These are phyloP conservation scores for Gnaphalium uliginosum DNA, from an alignment of 129 eudicot genomes.

Conservation along the genomic window DNA sequence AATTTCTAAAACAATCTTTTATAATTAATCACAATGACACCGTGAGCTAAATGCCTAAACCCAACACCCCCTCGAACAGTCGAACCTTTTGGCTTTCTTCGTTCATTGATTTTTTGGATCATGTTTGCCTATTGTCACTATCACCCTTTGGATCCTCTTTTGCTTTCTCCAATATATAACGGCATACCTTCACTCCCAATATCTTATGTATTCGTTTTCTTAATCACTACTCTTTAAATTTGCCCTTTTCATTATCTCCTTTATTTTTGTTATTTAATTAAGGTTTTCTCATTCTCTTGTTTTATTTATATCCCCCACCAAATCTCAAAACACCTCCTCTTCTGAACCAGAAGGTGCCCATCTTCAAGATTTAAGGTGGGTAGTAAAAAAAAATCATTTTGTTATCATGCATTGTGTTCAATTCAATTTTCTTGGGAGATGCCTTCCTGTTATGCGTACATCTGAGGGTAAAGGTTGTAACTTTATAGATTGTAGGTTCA, in stretches of 20 bases:
- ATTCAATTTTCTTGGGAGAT: slow-evolving; percentile 1
- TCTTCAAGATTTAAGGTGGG: slow-evolving; percentile 32
- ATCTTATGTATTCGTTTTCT: slow-evolving; percentile 1
- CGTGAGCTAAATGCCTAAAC: too few species aligned
- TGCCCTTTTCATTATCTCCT: slow-evolving; percentile 2
- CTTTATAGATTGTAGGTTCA: neutral
- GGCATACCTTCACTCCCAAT: slow-evolving; percentile 22
- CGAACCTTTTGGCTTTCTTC: slow-evolving; percentile 13
- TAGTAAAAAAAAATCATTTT: neutral
- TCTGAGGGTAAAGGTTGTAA: neutral
- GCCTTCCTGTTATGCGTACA: slow-evolving; percentile 1
- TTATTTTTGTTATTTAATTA: neutral
- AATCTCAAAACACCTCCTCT: slow-evolving; percentile 12
- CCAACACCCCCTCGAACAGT: too few species aligned
- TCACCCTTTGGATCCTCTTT: slow-evolving; percentile 26
- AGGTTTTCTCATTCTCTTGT: neutral
- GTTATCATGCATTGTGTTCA: slow-evolving; percentile 21
- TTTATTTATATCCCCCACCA: neutral
- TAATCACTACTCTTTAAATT: slow-evolving; percentile 4
- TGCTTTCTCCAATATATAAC: slow-evolving; percentile 33
- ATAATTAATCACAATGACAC: too few species aligned
- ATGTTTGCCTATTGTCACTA: neutral
- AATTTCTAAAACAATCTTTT: too few species aligned
- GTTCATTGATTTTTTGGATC: neutral
- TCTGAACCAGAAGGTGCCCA: slow-evolving; percentile 27